Conservation (phyloP, 176 grass and related monocot species). For the Juncus inflexus region DNA sequence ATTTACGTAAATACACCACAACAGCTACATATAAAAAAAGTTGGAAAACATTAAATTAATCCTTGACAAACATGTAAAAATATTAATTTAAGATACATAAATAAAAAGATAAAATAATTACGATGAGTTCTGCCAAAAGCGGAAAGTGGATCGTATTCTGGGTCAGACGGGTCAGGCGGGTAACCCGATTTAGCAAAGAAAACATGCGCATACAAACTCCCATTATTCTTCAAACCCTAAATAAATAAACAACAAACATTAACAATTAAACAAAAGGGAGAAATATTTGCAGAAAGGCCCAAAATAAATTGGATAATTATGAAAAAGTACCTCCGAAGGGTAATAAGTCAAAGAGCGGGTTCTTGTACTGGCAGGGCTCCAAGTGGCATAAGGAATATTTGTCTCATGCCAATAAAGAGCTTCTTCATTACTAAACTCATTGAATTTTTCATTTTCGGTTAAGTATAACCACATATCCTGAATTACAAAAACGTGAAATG, state of each 20-base stretch:
- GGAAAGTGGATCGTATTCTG: slow-evolving; percentile 78
- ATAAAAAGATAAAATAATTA: slow-evolving; percentile 37
- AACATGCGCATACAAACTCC: slow-evolving; percentile 94
- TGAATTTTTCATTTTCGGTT: slow-evolving; percentile 82
- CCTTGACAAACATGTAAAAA: not conserved
- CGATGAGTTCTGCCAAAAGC: slow-evolving; percentile 77
- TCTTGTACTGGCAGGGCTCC: slow-evolving; percentile 63
- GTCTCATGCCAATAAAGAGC: slow-evolving; percentile 94
- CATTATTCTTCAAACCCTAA: slow-evolving; percentile 89
- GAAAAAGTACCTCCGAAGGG: slow-evolving; percentile 69
- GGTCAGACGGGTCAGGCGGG: slow-evolving; percentile 89
- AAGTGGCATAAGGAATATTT: slow-evolving; percentile 98
- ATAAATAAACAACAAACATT: not conserved
- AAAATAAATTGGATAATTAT: slow-evolving; percentile 7
- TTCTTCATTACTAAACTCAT: slow-evolving; percentile 73
- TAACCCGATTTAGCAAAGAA: slow-evolving; percentile 93
- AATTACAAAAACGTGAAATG: slow-evolving; percentile 1
- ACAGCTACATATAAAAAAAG: slow-evolving; percentile 55
- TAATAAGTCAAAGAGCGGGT: slow-evolving; percentile 63
- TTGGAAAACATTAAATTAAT: no score
- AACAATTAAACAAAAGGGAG: no score
- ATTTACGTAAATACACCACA: slow-evolving; percentile 75
- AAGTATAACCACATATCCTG: slow-evolving; percentile 99
- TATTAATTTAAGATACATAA: not conserved
- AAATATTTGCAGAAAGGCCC: not conserved